Evolutionary conservation across 139 green algal genomes (phyloP).

Genomic region (Chlamydomonas schloesseri): DNA sequence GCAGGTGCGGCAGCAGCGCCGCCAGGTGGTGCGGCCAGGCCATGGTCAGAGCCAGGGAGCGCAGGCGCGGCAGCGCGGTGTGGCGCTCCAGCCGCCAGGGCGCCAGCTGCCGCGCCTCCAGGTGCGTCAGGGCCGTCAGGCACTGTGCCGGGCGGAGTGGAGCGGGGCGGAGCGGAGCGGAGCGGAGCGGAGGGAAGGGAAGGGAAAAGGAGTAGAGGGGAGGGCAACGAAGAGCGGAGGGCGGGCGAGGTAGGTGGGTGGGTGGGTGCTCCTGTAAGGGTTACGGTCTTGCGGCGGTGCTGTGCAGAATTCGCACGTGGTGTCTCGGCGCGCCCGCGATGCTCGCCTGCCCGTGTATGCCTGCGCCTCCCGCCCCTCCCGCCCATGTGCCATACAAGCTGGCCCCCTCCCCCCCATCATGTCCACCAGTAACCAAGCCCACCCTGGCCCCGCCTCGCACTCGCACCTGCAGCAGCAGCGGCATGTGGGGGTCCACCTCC

Average conservation of each 20-base stretch:
- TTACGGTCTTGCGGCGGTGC: too few relatives aligned
- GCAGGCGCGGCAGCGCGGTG: neutral
- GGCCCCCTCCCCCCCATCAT: too few relatives aligned
- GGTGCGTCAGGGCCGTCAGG: constrained; percentile 7
- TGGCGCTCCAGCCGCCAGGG: constrained; percentile 6
- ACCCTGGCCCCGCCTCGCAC: neutral
- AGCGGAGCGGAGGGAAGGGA: neutral
- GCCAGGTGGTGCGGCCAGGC: constrained; percentile 10
- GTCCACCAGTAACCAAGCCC: neutral
- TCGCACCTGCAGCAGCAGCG: constrained; percentile 22
- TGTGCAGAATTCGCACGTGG: too few relatives aligned
- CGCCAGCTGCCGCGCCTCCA: constrained; percentile 15
- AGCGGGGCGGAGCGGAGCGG: neutral
- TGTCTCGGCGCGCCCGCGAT: too few relatives aligned
- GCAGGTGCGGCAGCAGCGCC: constrained; percentile 17
- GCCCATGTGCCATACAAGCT: too few relatives aligned
- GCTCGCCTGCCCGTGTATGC: too few relatives aligned
- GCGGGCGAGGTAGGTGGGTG: too few relatives aligned
- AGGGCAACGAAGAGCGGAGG: too few relatives aligned
- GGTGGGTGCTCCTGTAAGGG: too few relatives aligned
- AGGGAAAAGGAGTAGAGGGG: neutral
- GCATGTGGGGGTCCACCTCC: neutral
- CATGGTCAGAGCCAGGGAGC: constrained; percentile 23
- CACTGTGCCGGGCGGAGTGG: neutral
- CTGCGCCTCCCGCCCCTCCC: too few relatives aligned